Base-by-base conservation (phyloP, 1,139 yeast species). In the Pichia cactophila region DNA sequence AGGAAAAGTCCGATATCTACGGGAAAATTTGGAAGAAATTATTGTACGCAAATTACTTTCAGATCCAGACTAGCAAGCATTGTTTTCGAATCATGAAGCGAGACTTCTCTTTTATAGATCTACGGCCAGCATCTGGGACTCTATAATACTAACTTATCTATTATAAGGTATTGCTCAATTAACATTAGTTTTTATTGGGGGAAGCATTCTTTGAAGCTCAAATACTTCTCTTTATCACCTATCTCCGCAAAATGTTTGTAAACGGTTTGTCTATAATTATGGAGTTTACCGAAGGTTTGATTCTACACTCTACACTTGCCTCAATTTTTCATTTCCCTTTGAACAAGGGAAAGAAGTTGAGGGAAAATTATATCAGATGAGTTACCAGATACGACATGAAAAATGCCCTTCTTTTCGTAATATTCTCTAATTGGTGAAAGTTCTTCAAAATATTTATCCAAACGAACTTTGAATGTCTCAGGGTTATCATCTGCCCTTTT, bases 301-400 rank as follows among this genome's bases (percentile, higher is more conserved):
- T 11, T 6, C 31, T 28, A 28, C 31, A 28, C 31, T 28, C 11
- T 28, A 28, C 31, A 28, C 6, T 8, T 11, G 9, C n/a, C 12
- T 31, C 6, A 31, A 14, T 31, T 14, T 31, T 6, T n/a, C 41
- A 40, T 28, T 39, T 45, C 44, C 36, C 61, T 58, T 50, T 63
- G 47, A 8, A 81, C 69, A 51, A 80, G 62, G 5, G 64, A 53
- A 50, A 69, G 64, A 43, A 88, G 67, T 63, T 88, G 75, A 0
- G 96, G 97, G 61, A 78, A 88, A 26, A 89, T 85, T 17, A 83
- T 77, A 65, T 89, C 96, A 1, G 95, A 85, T 1, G 95, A 82
- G 54, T 83, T 80, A 4, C 97, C 97, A 33, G 74, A 64, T 10
- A 89, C 81, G 5, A 72, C 72, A 43, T 71, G 68, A 46, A 85